Evolutionary conservation across 345 rosid genomes (phyloP).

Genomic region (Rhodamnia rubescens): DNA sequence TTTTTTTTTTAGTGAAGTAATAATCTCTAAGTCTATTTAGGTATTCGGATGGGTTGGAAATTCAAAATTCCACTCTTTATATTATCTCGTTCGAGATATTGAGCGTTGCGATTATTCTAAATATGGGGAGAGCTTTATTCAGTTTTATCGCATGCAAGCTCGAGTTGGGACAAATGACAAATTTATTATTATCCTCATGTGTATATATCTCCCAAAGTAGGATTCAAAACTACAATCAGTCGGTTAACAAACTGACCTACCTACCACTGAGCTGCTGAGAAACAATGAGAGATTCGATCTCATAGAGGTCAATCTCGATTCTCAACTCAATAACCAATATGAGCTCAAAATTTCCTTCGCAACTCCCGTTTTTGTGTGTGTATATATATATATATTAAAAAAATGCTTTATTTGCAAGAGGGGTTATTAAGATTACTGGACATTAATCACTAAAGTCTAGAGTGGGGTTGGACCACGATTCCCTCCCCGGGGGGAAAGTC

Average conservation of each 20-base stretch:
- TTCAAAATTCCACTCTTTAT: neutral
- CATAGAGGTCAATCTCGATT: no score
- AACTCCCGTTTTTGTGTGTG: neutral
- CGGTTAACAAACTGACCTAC: no score
- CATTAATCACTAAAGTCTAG: neutral
- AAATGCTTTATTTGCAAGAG: neutral
- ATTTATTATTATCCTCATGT: no score
- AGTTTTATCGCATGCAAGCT: neutral
- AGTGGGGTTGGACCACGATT: neutral
- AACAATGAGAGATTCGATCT: no score
- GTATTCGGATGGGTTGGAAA: neutral
- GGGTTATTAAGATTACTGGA: neutral
- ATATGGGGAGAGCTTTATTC: neutral
- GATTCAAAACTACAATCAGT: no score
- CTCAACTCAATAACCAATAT: no score
- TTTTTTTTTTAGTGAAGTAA: neutral
- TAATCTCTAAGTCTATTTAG: neutral
- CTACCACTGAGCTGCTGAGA: no score
- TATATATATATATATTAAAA: fast-evolving
- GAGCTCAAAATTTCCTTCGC: no score
- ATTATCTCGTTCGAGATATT: neutral
- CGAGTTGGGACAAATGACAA: neutral
- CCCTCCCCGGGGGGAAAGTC: neutral
- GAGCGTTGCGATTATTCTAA: neutral
- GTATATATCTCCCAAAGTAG: no score